Base-by-base conservation (phyloP, 305 asterid genomes). In the Rubia tinctorum region DNA sequence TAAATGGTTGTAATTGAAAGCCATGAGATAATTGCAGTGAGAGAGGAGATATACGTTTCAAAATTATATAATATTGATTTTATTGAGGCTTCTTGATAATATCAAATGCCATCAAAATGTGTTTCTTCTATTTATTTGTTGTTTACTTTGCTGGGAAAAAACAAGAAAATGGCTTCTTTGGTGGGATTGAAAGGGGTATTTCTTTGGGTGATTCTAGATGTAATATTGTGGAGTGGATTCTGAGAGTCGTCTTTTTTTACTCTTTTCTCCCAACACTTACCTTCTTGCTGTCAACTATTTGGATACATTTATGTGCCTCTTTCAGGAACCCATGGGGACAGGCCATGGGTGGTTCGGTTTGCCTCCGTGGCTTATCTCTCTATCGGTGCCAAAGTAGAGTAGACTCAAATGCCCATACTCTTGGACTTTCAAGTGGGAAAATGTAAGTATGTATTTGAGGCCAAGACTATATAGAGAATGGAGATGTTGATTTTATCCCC, bases 371-470 rank as follows among this genome's bases (percentile, higher is more conserved):
- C 92, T 72, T 91, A 20, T 91, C 95, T 71, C 78, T 91, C 65
- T 93, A 95, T 85, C n/a, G n/a, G n/a, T n/a, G 91, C 93, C 0
- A 89, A 91, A 83, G 82, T 91, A 71, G 97, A 91, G 69, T 95
- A 87, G 75, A 83, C 86, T 76, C 80, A 80, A 70, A 93, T 84
- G 11, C 95, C 95, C 67, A 87, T 88, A 0, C 93, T 90, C 69
- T 47, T 86, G 60, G 93, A 89, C 74, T 80, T 91, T 75, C 97
- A 91, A 86, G 96, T 89, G 88, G 95, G 86, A 69, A 88, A 85
- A 60, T 71, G 89, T 1, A 84, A 73, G 18, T 89, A 79, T 69
- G 83, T 85, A n/a, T n/a, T 91, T 47, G 89, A 91, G 83, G 81
- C 96, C 6, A 91, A 83, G 78, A 84, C 88, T 25, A 82, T 91